phyloP scores from a whole-genome alignment of 2,329 filamentous ascomycete species.

The Penicillium freii region DNA sequence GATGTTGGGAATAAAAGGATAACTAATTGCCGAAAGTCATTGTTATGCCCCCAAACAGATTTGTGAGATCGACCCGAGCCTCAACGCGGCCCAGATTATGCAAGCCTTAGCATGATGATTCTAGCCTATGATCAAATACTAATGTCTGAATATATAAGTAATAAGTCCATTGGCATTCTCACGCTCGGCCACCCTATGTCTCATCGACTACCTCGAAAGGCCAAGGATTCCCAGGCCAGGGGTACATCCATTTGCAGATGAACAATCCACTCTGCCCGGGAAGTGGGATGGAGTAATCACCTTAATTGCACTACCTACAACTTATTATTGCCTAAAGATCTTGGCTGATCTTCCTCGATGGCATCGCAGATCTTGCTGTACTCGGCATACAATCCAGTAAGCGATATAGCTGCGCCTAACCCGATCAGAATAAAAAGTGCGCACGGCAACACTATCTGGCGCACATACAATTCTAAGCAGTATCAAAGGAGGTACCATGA shows the following conservation, averaged over 20 bases:
- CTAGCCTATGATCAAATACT: background rate
- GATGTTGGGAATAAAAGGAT: background rate
- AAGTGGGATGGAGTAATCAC: too few relatives aligned
- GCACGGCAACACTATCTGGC: too few relatives aligned
- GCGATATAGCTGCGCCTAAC: too few relatives aligned
- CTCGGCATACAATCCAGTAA: too few relatives aligned
- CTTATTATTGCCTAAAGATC: too few relatives aligned
- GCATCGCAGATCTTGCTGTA: too few relatives aligned
- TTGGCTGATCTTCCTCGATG: too few relatives aligned
- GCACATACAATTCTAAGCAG: too few relatives aligned
- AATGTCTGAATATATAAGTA: background rate
- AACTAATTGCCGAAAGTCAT: background rate
- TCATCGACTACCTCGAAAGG: background rate
- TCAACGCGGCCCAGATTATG: background rate
- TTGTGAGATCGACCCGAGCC: too few relatives aligned
- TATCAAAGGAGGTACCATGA: too few relatives aligned
- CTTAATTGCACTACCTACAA: background rate
- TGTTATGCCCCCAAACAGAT: background rate
- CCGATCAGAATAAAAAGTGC: too few relatives aligned
- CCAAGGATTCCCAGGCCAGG: background rate
- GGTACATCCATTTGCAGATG: background rate
- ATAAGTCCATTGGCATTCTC: too few relatives aligned
- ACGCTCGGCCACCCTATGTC: background rate
- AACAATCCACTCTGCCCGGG: background rate
- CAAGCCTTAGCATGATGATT: background rate